Percentiles rank a stretch among this genome's conserved stretches.
phyloP scores from a whole-genome alignment of 2,329 filamentous ascomycete species.

The Lachnellula willkommii region DNA sequence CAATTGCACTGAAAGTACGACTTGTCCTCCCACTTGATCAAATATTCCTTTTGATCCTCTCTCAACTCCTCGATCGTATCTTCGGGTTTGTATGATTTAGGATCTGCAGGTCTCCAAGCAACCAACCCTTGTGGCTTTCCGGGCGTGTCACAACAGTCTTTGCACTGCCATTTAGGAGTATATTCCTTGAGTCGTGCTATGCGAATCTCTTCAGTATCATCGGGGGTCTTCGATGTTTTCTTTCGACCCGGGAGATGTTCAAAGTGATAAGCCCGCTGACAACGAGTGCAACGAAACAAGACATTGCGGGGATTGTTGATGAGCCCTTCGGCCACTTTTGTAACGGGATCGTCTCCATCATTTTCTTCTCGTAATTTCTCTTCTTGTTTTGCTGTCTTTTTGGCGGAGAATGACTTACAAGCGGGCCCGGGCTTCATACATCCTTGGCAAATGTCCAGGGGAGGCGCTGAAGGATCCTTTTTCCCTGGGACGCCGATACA shows the following conservation, averaged over 20 bases:
- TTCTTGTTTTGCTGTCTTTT: conserved; percentile 71
- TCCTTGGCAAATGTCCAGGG: conserved; percentile 63
- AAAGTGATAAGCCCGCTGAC: conserved; percentile 75
- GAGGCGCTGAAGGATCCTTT: conserved; percentile 65
- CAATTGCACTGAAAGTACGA: conserved; percentile 82
- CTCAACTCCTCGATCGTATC: conserved; percentile 50
- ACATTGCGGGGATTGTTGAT: conserved; percentile 73
- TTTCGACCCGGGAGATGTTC: conserved; percentile 62
- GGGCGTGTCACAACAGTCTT: conserved; percentile 61
- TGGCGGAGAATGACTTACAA: conserved; percentile 69
- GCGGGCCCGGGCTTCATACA: conserved; percentile 63
- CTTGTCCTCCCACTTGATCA: conserved; percentile 77
- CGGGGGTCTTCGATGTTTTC: conserved; percentile 32
- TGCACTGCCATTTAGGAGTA: conserved; percentile 69
- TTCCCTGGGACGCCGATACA: conserved; percentile 66
- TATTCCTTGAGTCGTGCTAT: conserved; percentile 68
- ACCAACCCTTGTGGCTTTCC: conserved; percentile 72
- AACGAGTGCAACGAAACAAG: conserved; percentile 75
- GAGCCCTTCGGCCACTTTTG: conserved; percentile 52
- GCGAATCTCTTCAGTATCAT: conserved; percentile 45
- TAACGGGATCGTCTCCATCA: conserved; percentile 69
- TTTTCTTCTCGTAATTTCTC: conserved; percentile 79
- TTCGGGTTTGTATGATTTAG: conserved; percentile 49
- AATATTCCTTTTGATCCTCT: conserved; percentile 83
- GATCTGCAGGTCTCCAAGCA: conserved; percentile 74